These are phyloP conservation scores for Aotearoamyces nothofagi DNA, from an alignment of 2,329 filamentous ascomycete species.

Conservation along the genomic window DNA sequence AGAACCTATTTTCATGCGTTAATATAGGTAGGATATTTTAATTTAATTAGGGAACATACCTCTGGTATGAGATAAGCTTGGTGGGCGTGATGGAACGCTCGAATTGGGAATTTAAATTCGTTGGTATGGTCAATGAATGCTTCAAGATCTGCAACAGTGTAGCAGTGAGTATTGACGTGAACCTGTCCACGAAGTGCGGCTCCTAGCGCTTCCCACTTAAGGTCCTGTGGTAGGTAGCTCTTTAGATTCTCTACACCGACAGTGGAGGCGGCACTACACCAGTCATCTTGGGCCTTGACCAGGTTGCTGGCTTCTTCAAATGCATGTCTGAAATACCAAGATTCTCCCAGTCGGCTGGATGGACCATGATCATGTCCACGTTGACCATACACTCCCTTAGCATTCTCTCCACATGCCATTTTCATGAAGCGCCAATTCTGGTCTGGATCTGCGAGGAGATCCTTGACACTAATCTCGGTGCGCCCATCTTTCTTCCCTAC, in stretches of 20 bases:
- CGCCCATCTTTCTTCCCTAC: conserved; percentile 44
- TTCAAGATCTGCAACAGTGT: conserved; percentile 53
- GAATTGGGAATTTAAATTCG: conserved; percentile 52
- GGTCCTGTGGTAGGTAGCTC: conserved; percentile 43
- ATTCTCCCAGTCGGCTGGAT: conserved; percentile 49
- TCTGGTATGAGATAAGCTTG: conserved; percentile 53
- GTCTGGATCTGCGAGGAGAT: conserved; percentile 52
- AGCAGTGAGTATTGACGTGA: conserved; percentile 57
- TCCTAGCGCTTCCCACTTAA: conserved; percentile 46
- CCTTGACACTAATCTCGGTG: conserved; percentile 43
- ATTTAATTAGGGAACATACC: conserved; percentile 19
- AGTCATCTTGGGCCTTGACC: conserved; percentile 48
- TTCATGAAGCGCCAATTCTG: conserved; percentile 57
- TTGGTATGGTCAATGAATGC: conserved; percentile 56
- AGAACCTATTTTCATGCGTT: conserved; percentile 25
- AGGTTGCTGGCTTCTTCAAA: conserved; percentile 45
- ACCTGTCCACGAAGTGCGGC: conserved; percentile 53
- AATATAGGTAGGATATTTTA: background rate
- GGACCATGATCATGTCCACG: conserved; percentile 33
- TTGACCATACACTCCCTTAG: conserved; percentile 45
- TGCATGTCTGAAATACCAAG: conserved; percentile 52
- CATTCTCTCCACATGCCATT: conserved; percentile 62
- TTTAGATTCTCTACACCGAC: conserved; percentile 33
- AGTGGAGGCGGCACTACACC: conserved; percentile 42
- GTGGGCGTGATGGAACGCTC: conserved; percentile 57